phyloP scores from a whole-genome alignment of 2,329 filamentous ascomycete species.

The Ceratocystis smalleyi region DNA sequence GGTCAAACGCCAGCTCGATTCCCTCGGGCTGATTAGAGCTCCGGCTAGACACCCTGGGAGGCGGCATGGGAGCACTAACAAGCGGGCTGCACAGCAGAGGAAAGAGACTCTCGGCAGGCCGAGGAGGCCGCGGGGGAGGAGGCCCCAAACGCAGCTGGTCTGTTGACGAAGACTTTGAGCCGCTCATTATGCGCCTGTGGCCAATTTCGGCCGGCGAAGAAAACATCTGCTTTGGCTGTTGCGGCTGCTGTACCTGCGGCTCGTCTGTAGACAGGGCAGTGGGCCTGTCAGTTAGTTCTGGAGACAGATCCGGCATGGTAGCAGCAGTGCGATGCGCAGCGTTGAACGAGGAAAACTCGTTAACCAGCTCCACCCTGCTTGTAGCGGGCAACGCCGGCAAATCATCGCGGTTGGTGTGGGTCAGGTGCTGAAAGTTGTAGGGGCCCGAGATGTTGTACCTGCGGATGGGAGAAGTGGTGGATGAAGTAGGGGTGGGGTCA shows the following conservation, averaged over 20 bases:
- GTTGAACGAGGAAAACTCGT: slow-evolving; percentile 25
- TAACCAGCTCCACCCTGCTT: slow-evolving; percentile 29
- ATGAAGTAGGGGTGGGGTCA: slow-evolving; percentile 16
- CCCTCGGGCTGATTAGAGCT: slow-evolving; percentile 32
- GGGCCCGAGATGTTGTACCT: slow-evolving; percentile 43
- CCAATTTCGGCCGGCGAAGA: slow-evolving; percentile 18
- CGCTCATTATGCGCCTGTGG: slow-evolving; percentile 28
- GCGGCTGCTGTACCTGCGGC: neutral
- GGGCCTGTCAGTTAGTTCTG: slow-evolving; percentile 13
- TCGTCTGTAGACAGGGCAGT: slow-evolving; percentile 6
- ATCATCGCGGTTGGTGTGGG: slow-evolving; percentile 39
- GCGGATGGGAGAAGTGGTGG: slow-evolving; percentile 13
- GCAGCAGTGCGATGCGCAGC: slow-evolving; percentile 14
- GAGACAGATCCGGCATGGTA: slow-evolving; percentile 11
- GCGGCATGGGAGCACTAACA: slow-evolving; percentile 29
- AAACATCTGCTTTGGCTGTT: slow-evolving; percentile 4
- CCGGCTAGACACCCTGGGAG: slow-evolving; percentile 41
- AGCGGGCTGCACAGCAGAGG: slow-evolving; percentile 14
- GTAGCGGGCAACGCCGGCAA: slow-evolving; percentile 28
- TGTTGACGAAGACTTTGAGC: slow-evolving; percentile 25
- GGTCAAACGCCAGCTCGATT: slow-evolving; percentile 28
- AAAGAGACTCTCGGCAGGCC: slow-evolving; percentile 26
- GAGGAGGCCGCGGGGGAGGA: slow-evolving; percentile 31
- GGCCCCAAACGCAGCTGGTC: slow-evolving; percentile 34
- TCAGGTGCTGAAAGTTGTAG: slow-evolving; percentile 52